phyloP scores from a whole-genome alignment of 179 eudicot genomes.

The Actinidia arguta region DNA sequence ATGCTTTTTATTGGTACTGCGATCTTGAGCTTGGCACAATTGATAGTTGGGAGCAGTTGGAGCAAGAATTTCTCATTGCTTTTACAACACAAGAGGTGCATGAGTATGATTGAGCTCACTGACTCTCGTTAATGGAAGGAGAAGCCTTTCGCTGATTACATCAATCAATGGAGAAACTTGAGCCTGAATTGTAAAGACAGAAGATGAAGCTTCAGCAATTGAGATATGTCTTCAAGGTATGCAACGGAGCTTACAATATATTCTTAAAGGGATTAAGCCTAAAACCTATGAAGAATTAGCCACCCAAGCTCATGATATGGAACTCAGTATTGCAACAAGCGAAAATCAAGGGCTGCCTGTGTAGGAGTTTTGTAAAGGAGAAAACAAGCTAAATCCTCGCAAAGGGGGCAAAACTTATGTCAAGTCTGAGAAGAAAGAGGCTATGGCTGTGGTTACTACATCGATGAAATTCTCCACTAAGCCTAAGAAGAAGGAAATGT shows the following conservation, averaged over 20 bases:
- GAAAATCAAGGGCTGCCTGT: neutral
- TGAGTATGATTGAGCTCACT: no score
- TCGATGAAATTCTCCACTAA: neutral
- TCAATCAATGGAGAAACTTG: neutral
- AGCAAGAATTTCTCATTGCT: no score
- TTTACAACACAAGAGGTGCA: no score
- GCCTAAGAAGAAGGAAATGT: neutral
- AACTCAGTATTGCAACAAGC: neutral
- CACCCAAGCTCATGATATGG: conserved; percentile 6
- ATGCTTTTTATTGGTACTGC: no score
- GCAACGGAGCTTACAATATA: neutral
- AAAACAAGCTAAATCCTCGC: neutral
- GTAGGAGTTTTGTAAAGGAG: neutral
- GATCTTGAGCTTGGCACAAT: no score
- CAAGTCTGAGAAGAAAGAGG: neutral
- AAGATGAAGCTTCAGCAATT: neutral
- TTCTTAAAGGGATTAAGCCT: neutral
- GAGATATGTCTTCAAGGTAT: conserved; percentile 15
- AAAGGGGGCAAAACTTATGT: neutral
- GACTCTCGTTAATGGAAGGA: no score
- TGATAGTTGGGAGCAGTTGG: no score
- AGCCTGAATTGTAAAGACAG: neutral
- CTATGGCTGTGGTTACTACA: neutral
- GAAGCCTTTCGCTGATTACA: no score
- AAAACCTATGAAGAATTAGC: neutral